Conservation (phyloP, 208 protist genomes). For the Phytomonas sp. region DNA sequence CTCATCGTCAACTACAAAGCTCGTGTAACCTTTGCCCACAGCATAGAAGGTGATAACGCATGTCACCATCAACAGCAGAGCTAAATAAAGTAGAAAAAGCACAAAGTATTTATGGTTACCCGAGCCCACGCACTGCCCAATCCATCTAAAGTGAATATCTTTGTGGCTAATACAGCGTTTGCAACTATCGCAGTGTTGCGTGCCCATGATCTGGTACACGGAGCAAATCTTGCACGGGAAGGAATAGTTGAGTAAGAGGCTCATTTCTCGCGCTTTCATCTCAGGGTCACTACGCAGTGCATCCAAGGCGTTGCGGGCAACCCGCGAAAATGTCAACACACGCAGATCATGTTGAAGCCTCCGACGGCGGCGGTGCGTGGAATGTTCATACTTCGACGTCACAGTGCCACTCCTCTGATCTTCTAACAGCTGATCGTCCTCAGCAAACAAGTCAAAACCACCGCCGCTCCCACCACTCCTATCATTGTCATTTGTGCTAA, state of each 20-base stretch:
- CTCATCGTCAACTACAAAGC: background rate
- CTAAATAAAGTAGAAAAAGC: conserved; percentile 36
- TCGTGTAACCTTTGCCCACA: background rate
- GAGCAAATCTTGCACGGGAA: conserved; percentile 49
- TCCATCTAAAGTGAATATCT: conserved; percentile 78
- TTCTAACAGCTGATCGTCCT: conserved; percentile 3
- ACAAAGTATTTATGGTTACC: conserved; percentile 80
- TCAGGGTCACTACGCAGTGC: conserved; percentile 22
- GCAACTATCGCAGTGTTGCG: conserved; percentile 78
- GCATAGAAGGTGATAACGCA: conserved; percentile 8
- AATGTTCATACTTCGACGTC: conserved; percentile 3
- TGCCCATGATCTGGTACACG: conserved; percentile 64
- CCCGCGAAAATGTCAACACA: conserved; percentile 25
- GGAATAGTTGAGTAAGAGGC: conserved; percentile 36
- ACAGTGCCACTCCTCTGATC: background rate
- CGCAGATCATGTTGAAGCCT: conserved; percentile 27
- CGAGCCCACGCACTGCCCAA: conserved; percentile 70
- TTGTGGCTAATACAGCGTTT: conserved; percentile 55
- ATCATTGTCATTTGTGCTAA: background rate
- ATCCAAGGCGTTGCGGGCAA: conserved; percentile 25
- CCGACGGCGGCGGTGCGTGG: conserved; percentile 27
- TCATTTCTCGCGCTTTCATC: conserved; percentile 33
- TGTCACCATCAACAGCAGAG: conserved; percentile 12
- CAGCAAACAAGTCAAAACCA: background rate
- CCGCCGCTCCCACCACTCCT: background rate